Evolutionary conservation across 106 monocot genomes (phyloP), one percentile per base, ranked within the genome.

Genomic region (Dendrobium nobile): DNA sequence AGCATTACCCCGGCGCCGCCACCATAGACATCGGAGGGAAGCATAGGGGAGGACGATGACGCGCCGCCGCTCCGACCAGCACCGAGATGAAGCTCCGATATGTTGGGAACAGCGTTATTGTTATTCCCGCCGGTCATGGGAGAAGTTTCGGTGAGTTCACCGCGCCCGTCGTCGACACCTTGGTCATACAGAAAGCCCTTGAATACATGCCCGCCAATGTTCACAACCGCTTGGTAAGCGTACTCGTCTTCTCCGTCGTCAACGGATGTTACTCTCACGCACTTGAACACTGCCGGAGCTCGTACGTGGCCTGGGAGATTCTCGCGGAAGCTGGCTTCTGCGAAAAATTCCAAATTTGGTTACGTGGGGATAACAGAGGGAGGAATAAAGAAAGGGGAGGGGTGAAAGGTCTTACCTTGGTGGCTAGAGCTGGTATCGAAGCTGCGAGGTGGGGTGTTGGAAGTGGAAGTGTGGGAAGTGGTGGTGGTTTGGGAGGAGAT

Each of bases 131-230:
- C 75, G 82, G 75, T 72, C 51, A 67, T 59, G 58, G 55, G 58
- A 37, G 31, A 75, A 77, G 48, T 58, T 55, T 56, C 78, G 40
- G 65, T 45, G 79, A 68, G 67, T 47, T 68, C 68, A 77, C 9
- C 65, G 18, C 27, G 37, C n/a, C 80, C 85, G 42, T 85, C 91
- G 67, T 91, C 91, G 2, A 80, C 31, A 10, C 93, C 93, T 77
- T 94, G 91, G 80, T 91, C 88, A 82, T 94, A 94, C 61, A 94
- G 87, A 72, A 94, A 94, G 0, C 93, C 93, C 72, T 94, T 91
- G 88, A 94, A 94, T 22, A 94, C 88, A 67, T 89, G 93, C 0
- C 93, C 93, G 33, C 87, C 87, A 73, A 94, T 94, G 65, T 56
- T 88, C 41, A 94, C 93, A 75, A 78, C 82, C 15, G 89, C 93